phyloP scores from a whole-genome alignment of 345 rosid species.

The Eucalyptus rudis region DNA sequence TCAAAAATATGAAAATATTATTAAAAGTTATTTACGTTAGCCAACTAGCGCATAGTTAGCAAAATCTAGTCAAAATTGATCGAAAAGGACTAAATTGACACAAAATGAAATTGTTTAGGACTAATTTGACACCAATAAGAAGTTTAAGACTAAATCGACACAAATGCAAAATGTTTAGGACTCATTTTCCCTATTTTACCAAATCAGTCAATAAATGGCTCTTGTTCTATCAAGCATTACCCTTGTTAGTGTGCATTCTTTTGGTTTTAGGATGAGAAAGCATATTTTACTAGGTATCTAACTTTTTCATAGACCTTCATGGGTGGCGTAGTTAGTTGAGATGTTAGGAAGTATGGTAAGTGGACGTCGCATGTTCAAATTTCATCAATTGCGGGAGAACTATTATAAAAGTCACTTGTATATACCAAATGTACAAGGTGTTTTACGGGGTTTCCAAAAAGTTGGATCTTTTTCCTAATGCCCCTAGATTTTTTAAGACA shows the following conservation, averaged over 20 bases:
- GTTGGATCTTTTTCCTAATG: rapidly evolving
- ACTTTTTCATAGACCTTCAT: background rate
- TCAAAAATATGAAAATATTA: too few species aligned
- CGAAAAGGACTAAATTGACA: rapidly evolving
- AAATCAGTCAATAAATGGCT: background rate
- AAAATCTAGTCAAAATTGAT: too few species aligned
- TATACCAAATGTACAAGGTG: background rate
- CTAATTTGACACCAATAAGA: too few species aligned
- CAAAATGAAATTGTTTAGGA: too few species aligned
- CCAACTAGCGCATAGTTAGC: rapidly evolving
- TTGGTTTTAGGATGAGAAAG: background rate
- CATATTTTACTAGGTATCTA: background rate
- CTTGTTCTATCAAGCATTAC: background rate
- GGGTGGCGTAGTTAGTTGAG: background rate
- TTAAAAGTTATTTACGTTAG: rapidly evolving
- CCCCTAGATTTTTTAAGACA: background rate
- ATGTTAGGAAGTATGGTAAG: background rate
- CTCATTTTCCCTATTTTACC: background rate
- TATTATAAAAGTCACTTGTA: background rate
- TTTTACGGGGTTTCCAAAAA: background rate
- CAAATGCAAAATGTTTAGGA: too few species aligned
- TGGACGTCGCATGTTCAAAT: background rate
- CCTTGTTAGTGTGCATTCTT: background rate
- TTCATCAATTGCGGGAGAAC: background rate
- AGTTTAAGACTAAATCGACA: too few species aligned